These are phyloP conservation scores for Phytophthora nicotianae DNA, from an alignment of 352 stramenopile species.

Conservation along the genomic window DNA sequence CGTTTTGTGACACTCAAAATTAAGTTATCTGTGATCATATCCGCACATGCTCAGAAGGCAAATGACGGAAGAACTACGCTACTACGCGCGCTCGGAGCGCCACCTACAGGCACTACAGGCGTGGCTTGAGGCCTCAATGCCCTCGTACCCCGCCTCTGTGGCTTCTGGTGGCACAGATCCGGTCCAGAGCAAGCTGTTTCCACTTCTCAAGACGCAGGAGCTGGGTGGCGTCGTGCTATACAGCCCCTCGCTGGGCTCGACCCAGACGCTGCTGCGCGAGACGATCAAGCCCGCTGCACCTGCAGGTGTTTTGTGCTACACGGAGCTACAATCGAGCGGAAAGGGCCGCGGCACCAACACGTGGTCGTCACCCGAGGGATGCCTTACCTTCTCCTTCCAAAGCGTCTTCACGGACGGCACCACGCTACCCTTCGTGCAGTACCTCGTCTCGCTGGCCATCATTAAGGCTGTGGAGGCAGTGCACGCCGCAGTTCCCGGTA, in stretches of 20 bases:
- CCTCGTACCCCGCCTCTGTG: slow-evolving; percentile 30
- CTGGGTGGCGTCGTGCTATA: slow-evolving; percentile 81
- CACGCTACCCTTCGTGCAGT: slow-evolving; percentile 90
- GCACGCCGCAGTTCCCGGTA: slow-evolving; percentile 30
- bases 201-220: slow-evolving; percentile 58
- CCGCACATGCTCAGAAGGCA: slow-evolving; percentile 46
- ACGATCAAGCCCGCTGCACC: slow-evolving; percentile 66
- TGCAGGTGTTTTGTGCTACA: slow-evolving; percentile 80
- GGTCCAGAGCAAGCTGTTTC: slow-evolving; percentile 55
- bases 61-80: slow-evolving; percentile 72
- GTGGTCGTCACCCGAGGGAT: slow-evolving; percentile 89
- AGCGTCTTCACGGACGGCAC: slow-evolving; percentile 78
- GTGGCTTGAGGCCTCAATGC: slow-evolving; percentile 52
- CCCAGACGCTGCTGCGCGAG: slow-evolving; percentile 85
- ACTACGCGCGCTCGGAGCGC: slow-evolving; percentile 77
- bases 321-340: slow-evolving; percentile 74
- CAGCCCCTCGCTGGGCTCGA: slow-evolving; percentile 70
- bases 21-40: slow-evolving; percentile 1
- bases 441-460: slow-evolving; percentile 89
- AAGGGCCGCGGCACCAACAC: slow-evolving; percentile 86
- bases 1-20: slow-evolving; percentile 16
- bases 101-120: slow-evolving; percentile 71
- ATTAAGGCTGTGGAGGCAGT: slow-evolving; percentile 76
- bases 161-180: slow-evolving; percentile 31
- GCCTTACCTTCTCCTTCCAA: slow-evolving; percentile 92